These are phyloP conservation scores for Tylopilus vinaceipallidus DNA, from an alignment of 768 basidiomycete species.

Conservation along the genomic window DNA sequence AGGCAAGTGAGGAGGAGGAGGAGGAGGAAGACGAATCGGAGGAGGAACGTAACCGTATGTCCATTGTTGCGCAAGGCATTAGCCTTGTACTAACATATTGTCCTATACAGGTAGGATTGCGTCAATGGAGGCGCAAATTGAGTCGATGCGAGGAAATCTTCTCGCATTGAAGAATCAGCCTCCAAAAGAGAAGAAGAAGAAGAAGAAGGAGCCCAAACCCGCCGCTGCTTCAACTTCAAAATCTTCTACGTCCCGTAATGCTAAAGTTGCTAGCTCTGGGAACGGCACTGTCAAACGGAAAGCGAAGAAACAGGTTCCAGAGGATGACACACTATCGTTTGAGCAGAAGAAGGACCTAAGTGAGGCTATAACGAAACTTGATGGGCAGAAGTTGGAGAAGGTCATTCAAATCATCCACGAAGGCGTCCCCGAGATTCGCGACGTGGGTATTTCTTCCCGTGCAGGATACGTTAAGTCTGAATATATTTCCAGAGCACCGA, in stretches of 20 bases:
- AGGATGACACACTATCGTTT: conserved; percentile 84
- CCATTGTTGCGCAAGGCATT: background rate
- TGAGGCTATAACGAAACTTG: conserved; percentile 86
- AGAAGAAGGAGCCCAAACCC: conserved; percentile 59
- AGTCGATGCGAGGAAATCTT: conserved; percentile 70
- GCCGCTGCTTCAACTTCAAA: conserved; percentile 68
- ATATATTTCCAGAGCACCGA: conserved; percentile 70
- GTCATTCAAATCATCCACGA: conserved; percentile 96
- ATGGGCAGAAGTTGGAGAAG: conserved; percentile 78
- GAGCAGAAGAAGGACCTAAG: conserved; percentile 99
- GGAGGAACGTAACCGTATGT: conserved; percentile 65
- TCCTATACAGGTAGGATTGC: conserved; percentile 62
- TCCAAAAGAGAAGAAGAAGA: conserved; percentile 66
- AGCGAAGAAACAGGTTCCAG: conserved; percentile 62
- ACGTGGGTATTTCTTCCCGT: conserved; percentile 56
- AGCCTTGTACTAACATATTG: conserved; percentile 9
- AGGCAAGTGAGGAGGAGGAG: conserved; percentile 57
- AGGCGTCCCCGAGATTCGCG: conserved; percentile 89
- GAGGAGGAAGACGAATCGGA: conserved; percentile 65
- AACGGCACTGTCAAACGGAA: conserved; percentile 53
- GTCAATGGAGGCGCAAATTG: conserved; percentile 78
- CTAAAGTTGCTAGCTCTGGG: conserved; percentile 40
- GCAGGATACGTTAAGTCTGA: conserved; percentile 10
- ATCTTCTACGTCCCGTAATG: conserved; percentile 43
- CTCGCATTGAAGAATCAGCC: conserved; percentile 57